These are phyloP conservation scores for Parasarocladium wereldwijsianum DNA, from an alignment of 2,329 filamentous ascomycete species.

Conservation along the genomic window DNA sequence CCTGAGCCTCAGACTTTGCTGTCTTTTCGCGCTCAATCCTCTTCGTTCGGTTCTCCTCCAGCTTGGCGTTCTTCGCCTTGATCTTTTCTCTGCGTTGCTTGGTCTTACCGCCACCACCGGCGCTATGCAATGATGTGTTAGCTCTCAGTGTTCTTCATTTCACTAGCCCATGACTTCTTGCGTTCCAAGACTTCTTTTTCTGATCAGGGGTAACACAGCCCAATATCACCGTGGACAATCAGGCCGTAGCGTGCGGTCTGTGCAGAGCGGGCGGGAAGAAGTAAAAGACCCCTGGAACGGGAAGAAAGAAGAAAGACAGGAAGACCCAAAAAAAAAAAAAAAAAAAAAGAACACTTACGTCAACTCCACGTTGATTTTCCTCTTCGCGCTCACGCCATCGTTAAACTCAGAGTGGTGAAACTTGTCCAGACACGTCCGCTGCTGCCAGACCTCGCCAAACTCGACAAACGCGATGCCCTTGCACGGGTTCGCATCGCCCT, in stretches of 20 bases:
- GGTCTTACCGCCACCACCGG: constrained; percentile 73
- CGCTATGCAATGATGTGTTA: constrained; percentile 29
- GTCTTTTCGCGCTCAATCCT: constrained; percentile 31
- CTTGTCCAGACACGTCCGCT: constrained; percentile 83
- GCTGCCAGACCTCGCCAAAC: constrained; percentile 71
- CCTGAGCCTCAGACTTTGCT: constrained; percentile 15
- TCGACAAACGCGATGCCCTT: constrained; percentile 80
- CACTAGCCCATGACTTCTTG: no score
- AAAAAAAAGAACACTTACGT: constrained; percentile 41
- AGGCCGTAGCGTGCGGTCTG: constrained; percentile 4
- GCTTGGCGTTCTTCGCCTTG: constrained; percentile 69
- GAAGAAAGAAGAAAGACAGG: background rate
- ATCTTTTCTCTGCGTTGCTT: constrained; percentile 62
- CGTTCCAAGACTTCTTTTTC: no score
- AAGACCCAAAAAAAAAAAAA: constrained; percentile 4
- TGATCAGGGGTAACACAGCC: no score
- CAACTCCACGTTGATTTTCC: constrained; percentile 85
- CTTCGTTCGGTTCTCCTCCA: constrained; percentile 49
- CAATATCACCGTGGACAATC: background rate
- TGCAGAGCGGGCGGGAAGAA: constrained; percentile 4
- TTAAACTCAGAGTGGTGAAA: constrained; percentile 76
- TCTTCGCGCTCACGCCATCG: constrained; percentile 35
- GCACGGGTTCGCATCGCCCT: constrained; percentile 42
- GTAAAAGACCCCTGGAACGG: constrained; percentile 1
- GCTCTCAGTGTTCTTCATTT: no score